Evolutionary conservation across 73 alveolate genomes (phyloP), one percentile per base, ranked within the genome.

Genomic region (Diophrys sp.): DNA sequence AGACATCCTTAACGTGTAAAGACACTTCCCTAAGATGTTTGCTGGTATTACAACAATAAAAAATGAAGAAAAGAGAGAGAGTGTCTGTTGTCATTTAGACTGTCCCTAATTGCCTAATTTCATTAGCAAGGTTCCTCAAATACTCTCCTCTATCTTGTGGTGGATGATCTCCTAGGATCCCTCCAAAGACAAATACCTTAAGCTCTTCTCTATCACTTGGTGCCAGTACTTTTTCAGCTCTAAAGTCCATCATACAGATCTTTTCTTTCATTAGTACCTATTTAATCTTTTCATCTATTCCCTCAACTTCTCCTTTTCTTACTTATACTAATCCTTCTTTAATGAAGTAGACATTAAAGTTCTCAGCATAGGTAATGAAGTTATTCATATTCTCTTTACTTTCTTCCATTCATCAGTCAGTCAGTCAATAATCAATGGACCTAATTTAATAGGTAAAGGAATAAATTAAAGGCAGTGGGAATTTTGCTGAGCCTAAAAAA

Each of bases 41-140:
- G n/a, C n/a, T n/a, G n/a, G n/a, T n/a, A n/a, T n/a, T n/a, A n/a
- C n/a, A n/a, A n/a, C n/a, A n/a, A n/a, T n/a, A n/a, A n/a, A n/a
- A n/a, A n/a, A n/a, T n/a, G n/a, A n/a, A n/a, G n/a, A n/a, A n/a
- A n/a, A n/a, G n/a, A n/a, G n/a, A n/a, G n/a, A n/a, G n/a, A n/a
- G 95, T 83, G 73, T 88, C 95, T 0, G 95, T 88, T 25, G 95
- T 88, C 95, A 88, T 88, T 74, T 88, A 80, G 69, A 74, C 70
- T 14, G 95, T 82, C 2, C 95, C 95, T 30, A 88, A 69, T 25
- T 85, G 89, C 75, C 95, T 75, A 0, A 79, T 67, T 24, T 68
- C 72, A 24, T 53, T 18, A 68, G 73, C 66, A 25, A 33, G 54
- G 31, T 81, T 56, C 56, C 91, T 77, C 29, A 84, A 84, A 32